Percentiles rank a stretch among this genome's conserved stretches.
These are phyloP conservation scores for Termitomyces sp. DNA, from an alignment of 768 basidiomycete species.

Conservation along the genomic window DNA sequence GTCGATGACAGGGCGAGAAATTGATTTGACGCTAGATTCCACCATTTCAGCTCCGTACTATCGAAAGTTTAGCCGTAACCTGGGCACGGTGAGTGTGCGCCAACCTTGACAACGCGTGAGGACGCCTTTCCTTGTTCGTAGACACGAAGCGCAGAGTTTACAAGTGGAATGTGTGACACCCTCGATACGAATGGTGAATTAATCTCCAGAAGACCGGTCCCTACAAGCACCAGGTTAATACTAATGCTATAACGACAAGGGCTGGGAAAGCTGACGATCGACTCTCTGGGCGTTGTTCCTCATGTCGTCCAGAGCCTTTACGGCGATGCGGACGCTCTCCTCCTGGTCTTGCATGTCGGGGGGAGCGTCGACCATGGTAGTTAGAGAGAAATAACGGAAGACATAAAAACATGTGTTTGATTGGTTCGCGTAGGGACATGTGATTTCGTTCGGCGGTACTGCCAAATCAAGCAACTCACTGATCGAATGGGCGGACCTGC, in stretches of 20 bases:
- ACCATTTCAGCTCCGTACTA: constrained; percentile 88
- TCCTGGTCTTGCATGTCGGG: constrained; percentile 44
- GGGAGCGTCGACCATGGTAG: constrained; percentile 12
- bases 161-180: constrained; percentile 65
- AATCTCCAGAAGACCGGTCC: constrained; percentile 10
- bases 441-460: constrained; percentile 4
- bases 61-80: constrained; percentile 14
- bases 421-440: constrained; percentile 9
- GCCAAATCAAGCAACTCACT: neutral
- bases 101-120: constrained; percentile 81
- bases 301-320: constrained; percentile 75
- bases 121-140: constrained; percentile 83
- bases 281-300: constrained; percentile 36
- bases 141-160: constrained; percentile 63
- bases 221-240: neutral
- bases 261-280: constrained; percentile 4
- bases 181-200: constrained; percentile 37
- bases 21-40: constrained; percentile 75
- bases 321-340: constrained; percentile 76
- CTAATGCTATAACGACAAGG: neutral
- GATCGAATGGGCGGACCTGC: neutral
- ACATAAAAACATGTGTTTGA: constrained; percentile 11
- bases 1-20: constrained; percentile 78
- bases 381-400: constrained; percentile 6
- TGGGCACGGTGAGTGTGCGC: neutral